Evolutionary conservation across 805 yeast species (phyloP).

Genomic region (Suhomyces tanzawaensis): DNA sequence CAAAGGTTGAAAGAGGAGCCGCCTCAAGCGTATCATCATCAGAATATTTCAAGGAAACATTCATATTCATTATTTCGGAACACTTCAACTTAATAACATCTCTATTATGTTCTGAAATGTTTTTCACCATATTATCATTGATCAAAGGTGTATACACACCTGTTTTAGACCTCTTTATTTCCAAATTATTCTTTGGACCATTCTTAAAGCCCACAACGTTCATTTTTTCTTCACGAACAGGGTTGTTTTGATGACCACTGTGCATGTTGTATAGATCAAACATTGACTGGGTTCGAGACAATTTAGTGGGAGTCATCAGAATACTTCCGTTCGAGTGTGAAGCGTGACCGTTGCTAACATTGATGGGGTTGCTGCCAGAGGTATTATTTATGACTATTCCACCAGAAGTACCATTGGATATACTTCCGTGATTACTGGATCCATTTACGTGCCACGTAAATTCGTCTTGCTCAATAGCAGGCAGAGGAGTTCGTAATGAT

Average conservation of each 20-base stretch:
- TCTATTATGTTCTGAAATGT: conserved; percentile 20
- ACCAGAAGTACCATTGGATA: conserved; percentile 1
- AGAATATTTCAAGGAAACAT: background rate
- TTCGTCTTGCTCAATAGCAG: conserved; percentile 35
- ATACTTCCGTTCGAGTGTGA: background rate
- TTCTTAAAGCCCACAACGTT: background rate
- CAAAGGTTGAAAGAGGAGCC: background rate
- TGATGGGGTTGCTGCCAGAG: background rate
- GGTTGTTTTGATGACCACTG: conserved; percentile 1
- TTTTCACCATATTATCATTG: conserved; percentile 15
- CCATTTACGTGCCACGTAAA: conserved; percentile 16
- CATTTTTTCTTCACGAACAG: background rate
- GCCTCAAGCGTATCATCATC: conserved; percentile 5
- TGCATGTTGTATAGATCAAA: conserved; percentile 21
- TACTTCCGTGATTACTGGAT: background rate
- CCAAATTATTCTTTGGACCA: conserved; percentile 3
- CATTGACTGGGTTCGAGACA: conserved; percentile 38
- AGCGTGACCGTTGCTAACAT: background rate
- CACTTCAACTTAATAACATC: conserved; percentile 22
- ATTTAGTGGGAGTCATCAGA: conserved; percentile 15
- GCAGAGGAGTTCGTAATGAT: conserved; percentile 35
- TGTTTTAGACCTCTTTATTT: conserved; percentile 15
- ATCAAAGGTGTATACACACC: conserved; percentile 22
- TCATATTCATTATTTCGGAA: conserved; percentile 20
- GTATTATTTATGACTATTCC: background rate